A percentile compares a stretch with the other conserved stretches of the same genome.
Conservation (phyloP, 1,139 yeast genomes). For the Blastobotrys apis region DNA sequence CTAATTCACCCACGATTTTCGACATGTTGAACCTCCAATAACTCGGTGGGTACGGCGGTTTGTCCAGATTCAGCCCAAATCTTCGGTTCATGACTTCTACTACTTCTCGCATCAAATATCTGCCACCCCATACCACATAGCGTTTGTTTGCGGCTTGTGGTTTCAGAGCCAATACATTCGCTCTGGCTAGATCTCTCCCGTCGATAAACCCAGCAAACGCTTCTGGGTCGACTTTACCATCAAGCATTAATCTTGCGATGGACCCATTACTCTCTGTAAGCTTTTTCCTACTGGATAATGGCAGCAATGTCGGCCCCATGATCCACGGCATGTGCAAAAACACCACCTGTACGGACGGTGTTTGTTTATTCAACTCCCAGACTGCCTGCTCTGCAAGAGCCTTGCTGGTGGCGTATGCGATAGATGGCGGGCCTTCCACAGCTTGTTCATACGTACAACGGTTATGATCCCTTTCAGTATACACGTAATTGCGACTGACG, state of each 20-base stretch:
- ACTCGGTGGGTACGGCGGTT: too few relatives aligned
- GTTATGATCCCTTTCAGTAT: neutral
- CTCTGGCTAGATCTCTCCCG: too few relatives aligned
- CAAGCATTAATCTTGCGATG: neutral
- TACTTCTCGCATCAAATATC: too few relatives aligned
- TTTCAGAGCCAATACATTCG: too few relatives aligned
- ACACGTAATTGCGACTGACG: neutral
- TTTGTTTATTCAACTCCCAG: neutral
- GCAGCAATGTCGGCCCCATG: conserved; percentile 4
- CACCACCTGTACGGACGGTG: neutral
- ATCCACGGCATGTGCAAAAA: conserved; percentile 1
- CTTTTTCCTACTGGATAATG: neutral
- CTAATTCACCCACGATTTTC: too few relatives aligned
- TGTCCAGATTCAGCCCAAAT: too few relatives aligned
- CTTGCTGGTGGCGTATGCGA: neutral
- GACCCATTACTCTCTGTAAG: neutral
- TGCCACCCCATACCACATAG: too few relatives aligned
- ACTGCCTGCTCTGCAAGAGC: neutral
- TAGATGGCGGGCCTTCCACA: neutral
- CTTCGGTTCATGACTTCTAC: too few relatives aligned
- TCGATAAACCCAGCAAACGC: neutral
- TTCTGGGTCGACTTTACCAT: too few relatives aligned
- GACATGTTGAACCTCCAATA: too few relatives aligned
- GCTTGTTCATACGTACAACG: neutral
- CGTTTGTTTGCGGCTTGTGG: too few relatives aligned